Conservation (phyloP, 176 grass and related monocot genomes). For the Carex parvula region DNA sequence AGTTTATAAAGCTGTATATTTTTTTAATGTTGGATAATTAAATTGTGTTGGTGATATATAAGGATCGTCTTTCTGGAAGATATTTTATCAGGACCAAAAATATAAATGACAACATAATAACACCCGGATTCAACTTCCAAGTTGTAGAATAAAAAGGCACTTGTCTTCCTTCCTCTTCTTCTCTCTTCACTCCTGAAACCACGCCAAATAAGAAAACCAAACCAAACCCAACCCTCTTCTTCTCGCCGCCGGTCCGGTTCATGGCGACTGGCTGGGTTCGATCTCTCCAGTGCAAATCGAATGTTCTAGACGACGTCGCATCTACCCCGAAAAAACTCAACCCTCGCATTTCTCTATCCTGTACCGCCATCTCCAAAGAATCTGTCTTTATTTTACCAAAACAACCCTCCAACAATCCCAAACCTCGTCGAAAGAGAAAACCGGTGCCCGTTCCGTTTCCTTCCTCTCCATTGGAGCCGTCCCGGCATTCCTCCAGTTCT, state of each 20-base stretch:
- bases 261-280: slow-evolving; percentile 70
- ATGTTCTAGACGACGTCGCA: slow-evolving; percentile 61
- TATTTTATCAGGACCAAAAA: neutral
- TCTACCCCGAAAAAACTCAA: slow-evolving; percentile 26
- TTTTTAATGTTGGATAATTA: neutral
- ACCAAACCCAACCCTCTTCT: neutral
- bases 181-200: neutral
- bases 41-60: neutral
- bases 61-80: neutral
- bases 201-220: neutral
- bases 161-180: neutral
- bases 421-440: slow-evolving; percentile 33
- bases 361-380: slow-evolving; percentile 48
- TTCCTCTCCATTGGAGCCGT: slow-evolving; percentile 31
- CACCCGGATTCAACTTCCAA: slow-evolving; percentile 26
- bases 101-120: slow-evolving; percentile 14
- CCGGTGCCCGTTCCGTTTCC: slow-evolving; percentile 8
- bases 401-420: slow-evolving; percentile 13
- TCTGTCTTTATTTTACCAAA: slow-evolving; percentile 28
- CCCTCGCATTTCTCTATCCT: slow-evolving; percentile 41
- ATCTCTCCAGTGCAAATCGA: slow-evolving; percentile 82
- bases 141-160: neutral
- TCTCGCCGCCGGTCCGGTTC: slow-evolving; percentile 29
- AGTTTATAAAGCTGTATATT: too few species aligned
- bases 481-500: slow-evolving; percentile 22